Conservation (phyloP, 202 grass and related monocot species). For the Schoenoplectus tabernaemontani region DNA sequence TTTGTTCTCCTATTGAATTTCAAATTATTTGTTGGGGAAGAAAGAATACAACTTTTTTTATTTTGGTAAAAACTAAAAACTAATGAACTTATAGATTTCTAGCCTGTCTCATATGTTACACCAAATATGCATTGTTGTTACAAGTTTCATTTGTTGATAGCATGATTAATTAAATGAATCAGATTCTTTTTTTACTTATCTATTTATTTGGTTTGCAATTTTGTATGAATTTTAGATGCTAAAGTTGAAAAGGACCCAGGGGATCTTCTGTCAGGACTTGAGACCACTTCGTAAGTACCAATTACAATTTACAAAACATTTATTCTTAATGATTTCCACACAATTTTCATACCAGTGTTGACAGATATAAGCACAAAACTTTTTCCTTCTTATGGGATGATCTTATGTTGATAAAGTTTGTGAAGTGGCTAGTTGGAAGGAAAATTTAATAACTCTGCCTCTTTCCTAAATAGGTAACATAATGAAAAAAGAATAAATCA, state of each 20-base stretch:
- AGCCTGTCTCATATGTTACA: not conserved
- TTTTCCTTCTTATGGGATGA: not conserved
- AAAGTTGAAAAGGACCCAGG: slow-evolving; percentile 73
- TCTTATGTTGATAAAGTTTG: not conserved
- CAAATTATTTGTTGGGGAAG: not conserved
- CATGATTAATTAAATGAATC: slow-evolving; percentile 3
- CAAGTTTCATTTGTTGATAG: not conserved
- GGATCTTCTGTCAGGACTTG: slow-evolving; percentile 56
- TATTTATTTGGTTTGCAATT: slow-evolving; percentile 13
- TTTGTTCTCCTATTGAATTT: not conserved
- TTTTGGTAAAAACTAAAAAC: not conserved
- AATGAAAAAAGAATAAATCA: not conserved
- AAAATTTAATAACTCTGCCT: not conserved
- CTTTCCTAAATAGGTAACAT: not conserved
- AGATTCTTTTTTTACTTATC: not conserved
- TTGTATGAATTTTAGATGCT: slow-evolving; percentile 41
- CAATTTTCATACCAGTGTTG: not conserved
- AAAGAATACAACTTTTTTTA: not conserved
- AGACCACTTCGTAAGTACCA: slow-evolving; percentile 78
- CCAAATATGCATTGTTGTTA: not conserved
- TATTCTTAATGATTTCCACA: not conserved
- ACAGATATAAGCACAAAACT: not conserved
- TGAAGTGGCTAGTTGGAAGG: not conserved
- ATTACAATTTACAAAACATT: slow-evolving; percentile 22
- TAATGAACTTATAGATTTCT: not conserved